phyloP scores from a whole-genome alignment of 257 asterid species.

The Solanum peruvianum region DNA sequence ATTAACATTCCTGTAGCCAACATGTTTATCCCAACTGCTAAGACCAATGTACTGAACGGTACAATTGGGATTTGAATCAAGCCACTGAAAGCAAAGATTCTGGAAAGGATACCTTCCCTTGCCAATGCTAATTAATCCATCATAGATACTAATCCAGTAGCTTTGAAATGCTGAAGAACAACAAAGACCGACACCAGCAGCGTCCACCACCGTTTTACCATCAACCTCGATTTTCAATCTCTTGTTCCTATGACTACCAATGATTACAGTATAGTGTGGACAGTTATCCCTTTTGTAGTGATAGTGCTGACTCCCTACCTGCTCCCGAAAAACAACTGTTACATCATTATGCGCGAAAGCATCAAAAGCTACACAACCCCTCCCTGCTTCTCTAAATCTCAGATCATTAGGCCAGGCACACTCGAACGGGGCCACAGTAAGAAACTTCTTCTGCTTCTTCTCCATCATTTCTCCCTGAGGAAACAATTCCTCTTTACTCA shows the following conservation, averaged over 20 bases:
- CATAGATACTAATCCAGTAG: conserved; percentile 90
- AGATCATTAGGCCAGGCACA: conserved; percentile 90
- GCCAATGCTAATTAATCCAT: conserved; percentile 91
- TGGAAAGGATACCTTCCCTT: conserved; percentile 97
- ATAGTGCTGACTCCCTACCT: conserved; percentile 86
- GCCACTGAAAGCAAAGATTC: conserved; percentile 92
- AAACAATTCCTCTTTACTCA: conserved; percentile 4
- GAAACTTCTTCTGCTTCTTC: conserved; percentile 56
- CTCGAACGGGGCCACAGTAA: conserved; percentile 92
- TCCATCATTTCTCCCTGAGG: conserved; percentile 30
- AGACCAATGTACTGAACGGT: conserved; percentile 86
- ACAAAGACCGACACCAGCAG: conserved; percentile 60
- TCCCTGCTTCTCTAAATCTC: conserved; percentile 84
- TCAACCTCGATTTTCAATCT: conserved; percentile 75
- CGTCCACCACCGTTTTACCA: conserved; percentile 81
- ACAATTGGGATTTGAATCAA: conserved; percentile 77
- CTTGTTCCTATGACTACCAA: conserved; percentile 91
- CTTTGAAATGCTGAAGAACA: conserved; percentile 89
- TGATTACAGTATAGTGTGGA: conserved; percentile 93
- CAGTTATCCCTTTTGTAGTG: conserved; percentile 90
- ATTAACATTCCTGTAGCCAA: conserved; percentile 80
- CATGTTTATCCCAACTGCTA: conserved; percentile 97
- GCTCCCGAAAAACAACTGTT: conserved; percentile 87
- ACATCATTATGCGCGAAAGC: conserved; percentile 96
- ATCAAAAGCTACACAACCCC: conserved; percentile 96